Evolutionary conservation across 2,329 filamentous ascomycete species (phyloP).

Genomic region (Orbilia brochopaga): DNA sequence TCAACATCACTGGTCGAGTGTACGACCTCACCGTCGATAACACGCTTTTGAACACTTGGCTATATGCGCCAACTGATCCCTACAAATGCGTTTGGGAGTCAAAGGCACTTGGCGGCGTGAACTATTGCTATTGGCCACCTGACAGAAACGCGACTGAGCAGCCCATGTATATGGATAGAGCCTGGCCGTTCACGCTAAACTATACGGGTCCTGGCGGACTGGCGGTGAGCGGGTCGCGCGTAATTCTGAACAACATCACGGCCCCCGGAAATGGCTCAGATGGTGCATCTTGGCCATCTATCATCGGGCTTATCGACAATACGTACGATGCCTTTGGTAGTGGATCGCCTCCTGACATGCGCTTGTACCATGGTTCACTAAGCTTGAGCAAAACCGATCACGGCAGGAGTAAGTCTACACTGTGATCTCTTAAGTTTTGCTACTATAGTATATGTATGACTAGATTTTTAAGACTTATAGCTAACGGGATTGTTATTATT

Average conservation of each 20-base stretch:
- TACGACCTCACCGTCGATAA: slow-evolving; percentile 35
- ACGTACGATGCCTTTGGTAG: slow-evolving; percentile 6
- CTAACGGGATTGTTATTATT: not conserved
- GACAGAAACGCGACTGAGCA: not conserved
- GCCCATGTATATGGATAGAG: slow-evolving; percentile 4
- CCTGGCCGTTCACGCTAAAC: slow-evolving; percentile 18
- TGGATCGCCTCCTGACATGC: slow-evolving; percentile 6
- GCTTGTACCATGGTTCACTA: slow-evolving; percentile 25
- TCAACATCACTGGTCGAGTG: slow-evolving; percentile 15
- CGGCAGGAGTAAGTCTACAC: slow-evolving; percentile 14
- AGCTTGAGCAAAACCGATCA: slow-evolving; percentile 27
- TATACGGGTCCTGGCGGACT: slow-evolving; percentile 15
- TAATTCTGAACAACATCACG: slow-evolving; percentile 12
- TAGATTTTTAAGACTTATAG: not conserved
- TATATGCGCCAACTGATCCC: slow-evolving; percentile 32
- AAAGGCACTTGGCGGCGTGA: not conserved
- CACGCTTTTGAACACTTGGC: slow-evolving; percentile 35
- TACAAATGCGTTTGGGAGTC: slow-evolving; percentile 23
- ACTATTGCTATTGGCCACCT: slow-evolving; percentile 6
- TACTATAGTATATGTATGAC: not conserved
- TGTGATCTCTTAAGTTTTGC: not conserved
- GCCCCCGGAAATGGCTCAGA: not conserved
- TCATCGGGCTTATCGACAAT: slow-evolving; percentile 32
- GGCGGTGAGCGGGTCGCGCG: slow-evolving; percentile 17
- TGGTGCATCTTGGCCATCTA: slow-evolving; percentile 17